Conservation (phyloP, 2,329 filamentous ascomycete species). For the Fusarium miscanthi region DNA sequence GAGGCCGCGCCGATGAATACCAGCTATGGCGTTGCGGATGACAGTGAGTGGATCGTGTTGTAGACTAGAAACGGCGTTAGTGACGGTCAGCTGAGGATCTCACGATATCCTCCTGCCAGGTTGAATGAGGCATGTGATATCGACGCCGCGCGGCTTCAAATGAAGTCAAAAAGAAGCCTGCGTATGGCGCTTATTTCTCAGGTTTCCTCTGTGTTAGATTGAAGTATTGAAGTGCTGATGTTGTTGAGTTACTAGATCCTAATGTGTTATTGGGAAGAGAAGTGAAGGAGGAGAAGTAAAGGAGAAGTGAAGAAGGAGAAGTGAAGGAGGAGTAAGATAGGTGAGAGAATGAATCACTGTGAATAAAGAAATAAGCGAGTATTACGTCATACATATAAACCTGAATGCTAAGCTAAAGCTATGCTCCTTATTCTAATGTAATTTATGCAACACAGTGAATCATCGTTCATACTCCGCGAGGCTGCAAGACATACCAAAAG, state of each 20-base stretch:
- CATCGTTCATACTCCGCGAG: not conserved
- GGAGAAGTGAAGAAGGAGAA: accelerated
- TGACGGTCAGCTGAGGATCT: not conserved
- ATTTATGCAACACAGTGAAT: not conserved
- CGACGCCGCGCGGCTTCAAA: not conserved
- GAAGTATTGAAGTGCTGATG: accelerated
- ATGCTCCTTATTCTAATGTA: not conserved
- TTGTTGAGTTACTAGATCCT: accelerated
- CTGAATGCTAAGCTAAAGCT: not conserved
- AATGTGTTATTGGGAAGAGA: not conserved
- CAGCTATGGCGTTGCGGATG: accelerated
- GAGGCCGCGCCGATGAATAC: accelerated
- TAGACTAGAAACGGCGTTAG: not conserved
- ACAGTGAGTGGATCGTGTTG: too few relatives aligned
- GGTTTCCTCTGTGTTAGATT: accelerated
- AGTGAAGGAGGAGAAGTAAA: not conserved
- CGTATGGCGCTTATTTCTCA: accelerated
- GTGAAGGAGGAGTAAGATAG: too few relatives aligned
- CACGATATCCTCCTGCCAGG: not conserved
- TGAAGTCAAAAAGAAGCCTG: accelerated
- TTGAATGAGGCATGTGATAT: accelerated
- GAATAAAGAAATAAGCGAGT: too few relatives aligned
- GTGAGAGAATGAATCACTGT: too few relatives aligned
- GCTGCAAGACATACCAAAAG: not conserved
- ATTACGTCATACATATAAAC: not conserved